Base-by-base conservation (phyloP, 2,329 filamentous ascomycete species). In the Bipolaris bicolor region DNA sequence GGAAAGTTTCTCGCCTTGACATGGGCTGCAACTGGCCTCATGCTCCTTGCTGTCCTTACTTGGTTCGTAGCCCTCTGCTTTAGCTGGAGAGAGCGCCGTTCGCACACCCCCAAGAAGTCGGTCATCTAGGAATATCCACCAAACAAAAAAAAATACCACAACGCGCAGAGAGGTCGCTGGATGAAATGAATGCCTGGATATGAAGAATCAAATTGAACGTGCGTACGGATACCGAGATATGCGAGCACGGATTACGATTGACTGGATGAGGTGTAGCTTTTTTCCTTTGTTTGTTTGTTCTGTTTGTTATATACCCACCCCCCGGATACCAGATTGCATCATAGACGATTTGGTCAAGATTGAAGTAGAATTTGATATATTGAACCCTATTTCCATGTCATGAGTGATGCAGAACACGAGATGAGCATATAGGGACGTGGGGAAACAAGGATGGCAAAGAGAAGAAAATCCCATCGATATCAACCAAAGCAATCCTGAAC, bases 1-100 rank as follows among this genome's bases (percentile, higher is more conserved):
- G 73, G 66, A 15, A 84, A 82, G 62, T 88, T 87, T 64, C 65
- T 88, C 50, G 80, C 77, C 0, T 73, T 89, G 62, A 87, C 85
- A 2, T 89, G 86, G 86, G 80, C 82, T 2, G 81, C 84, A 0
- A 83, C 82, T 0, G 79, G 61, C 0, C 50, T 80, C 3, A 79
- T 82, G 78, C 69, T 81, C 61, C 15, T 78, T 0, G 74, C 73
- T 2, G 39, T 71, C 3, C 3, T 71, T 20, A 52, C 55, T 5
- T 76, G 73, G 74, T 55, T 66, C 7, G 63, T 69, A 0, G 72
- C 74, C 64, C 65, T 66, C 34, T 75, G 72, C 46, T 56, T 67
- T 22, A 71, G 71, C 31, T 58, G 66, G 39, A 48, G 60, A 13
- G 57, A 57, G 40, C 29, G 13, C 16, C 40, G 3, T 18, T n/a